Evolutionary conservation across 257 asterid genomes (phyloP).

Genomic region (Fraxinus excelsior): DNA sequence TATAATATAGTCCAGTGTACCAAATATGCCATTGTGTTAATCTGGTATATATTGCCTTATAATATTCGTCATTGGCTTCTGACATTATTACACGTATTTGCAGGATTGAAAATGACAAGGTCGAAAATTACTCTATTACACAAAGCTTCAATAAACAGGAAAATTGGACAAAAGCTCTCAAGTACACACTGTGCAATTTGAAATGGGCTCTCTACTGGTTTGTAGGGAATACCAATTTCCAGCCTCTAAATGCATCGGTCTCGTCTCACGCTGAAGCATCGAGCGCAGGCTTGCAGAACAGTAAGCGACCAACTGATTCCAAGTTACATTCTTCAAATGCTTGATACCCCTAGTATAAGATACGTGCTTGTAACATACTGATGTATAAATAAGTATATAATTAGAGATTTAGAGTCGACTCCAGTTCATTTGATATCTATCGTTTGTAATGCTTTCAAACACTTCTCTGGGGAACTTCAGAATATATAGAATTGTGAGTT

Average conservation of each 20-base stretch:
- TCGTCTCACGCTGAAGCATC: slow-evolving; percentile 60
- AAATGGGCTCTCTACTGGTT: slow-evolving; percentile 99
- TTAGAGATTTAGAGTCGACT: neutral
- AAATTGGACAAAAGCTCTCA: slow-evolving; percentile 98
- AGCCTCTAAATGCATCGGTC: slow-evolving; percentile 66
- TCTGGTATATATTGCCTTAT: neutral
- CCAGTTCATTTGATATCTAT: neutral
- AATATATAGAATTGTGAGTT: neutral
- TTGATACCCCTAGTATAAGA: slow-evolving; percentile 2
- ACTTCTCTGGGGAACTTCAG: neutral
- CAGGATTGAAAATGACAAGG: slow-evolving; percentile 96
- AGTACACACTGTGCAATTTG: slow-evolving; percentile 92
- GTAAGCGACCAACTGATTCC: slow-evolving; percentile 45
- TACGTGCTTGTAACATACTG: slow-evolving; percentile 23
- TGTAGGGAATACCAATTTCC: slow-evolving; percentile 90
- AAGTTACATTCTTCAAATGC: slow-evolving; percentile 42
- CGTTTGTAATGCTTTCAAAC: neutral
- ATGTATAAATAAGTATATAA: slow-evolving; percentile 1
- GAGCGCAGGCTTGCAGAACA: slow-evolving; percentile 51
- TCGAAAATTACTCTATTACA: slow-evolving; percentile 82
- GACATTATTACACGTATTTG: slow-evolving; percentile 19
- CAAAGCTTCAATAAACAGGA: slow-evolving; percentile 95
- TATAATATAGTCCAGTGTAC: neutral
- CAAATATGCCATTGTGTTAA: neutral
- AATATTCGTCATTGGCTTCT: neutral